Percentiles rank a stretch among this genome's conserved stretches.
Conservation (phyloP, 2,329 filamentous ascomycete genomes). For the Paramyrothecium roridum region DNA sequence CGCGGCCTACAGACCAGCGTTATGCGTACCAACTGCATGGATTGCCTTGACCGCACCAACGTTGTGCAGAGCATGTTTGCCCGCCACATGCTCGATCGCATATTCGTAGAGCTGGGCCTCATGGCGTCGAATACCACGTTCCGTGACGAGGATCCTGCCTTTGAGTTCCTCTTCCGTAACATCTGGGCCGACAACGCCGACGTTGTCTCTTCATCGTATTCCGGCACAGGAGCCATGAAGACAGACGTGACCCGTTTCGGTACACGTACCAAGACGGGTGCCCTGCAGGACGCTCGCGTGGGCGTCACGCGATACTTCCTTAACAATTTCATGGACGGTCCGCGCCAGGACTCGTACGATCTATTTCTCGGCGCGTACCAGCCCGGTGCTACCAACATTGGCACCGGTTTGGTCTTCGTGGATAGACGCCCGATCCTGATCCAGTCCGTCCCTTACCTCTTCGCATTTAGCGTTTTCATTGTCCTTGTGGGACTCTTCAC, state of each 20-base stretch:
- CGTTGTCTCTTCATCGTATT: constrained; percentile 87
- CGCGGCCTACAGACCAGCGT: constrained; percentile 82
- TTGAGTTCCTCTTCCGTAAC: constrained; percentile 92
- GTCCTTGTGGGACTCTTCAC: constrained; percentile 73
- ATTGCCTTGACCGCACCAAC: constrained; percentile 96
- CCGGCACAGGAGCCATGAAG: constrained; percentile 94
- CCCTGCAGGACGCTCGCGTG: constrained; percentile 82
- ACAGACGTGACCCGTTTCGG: constrained; percentile 97
- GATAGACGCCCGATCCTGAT: constrained; percentile 84
- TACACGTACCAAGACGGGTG: constrained; percentile 79
- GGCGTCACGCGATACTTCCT: constrained; percentile 84
- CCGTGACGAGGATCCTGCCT: constrained; percentile 70
- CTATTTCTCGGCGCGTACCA: constrained; percentile 87
- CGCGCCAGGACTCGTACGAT: constrained; percentile 92
- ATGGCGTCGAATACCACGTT: constrained; percentile 74
- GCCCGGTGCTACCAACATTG: constrained; percentile 68
- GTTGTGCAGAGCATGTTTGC: constrained; percentile 97
- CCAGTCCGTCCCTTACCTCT: constrained; percentile 88
- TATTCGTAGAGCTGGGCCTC: constrained; percentile 81
- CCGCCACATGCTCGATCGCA: constrained; percentile 81
- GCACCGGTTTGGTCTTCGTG: constrained; percentile 71
- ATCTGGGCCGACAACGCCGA: constrained; percentile 99
- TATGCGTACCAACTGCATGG: constrained; percentile 98
- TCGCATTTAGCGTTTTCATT: constrained; percentile 84
- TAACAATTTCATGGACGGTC: constrained; percentile 95